Evolutionary conservation across 805 yeast species (phyloP).

Genomic region (Candida koratica): DNA sequence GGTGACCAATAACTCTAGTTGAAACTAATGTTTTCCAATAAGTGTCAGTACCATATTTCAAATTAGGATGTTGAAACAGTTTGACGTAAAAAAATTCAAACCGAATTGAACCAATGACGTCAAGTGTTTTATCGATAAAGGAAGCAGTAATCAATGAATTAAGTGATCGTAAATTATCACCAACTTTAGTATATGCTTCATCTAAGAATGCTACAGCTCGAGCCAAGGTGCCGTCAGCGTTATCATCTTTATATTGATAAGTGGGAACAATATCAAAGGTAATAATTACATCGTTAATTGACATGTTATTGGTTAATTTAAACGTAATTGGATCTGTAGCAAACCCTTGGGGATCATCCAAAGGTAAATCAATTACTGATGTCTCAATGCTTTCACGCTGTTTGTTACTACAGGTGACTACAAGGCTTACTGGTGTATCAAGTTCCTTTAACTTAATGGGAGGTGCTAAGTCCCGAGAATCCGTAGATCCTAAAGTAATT

Average conservation of each 20-base stretch:
- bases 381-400: slow-evolving; percentile 40
- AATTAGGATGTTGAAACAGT: slow-evolving; percentile 68
- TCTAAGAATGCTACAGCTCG: slow-evolving; percentile 76
- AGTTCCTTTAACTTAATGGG: slow-evolving; percentile 74
- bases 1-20: slow-evolving; percentile 90
- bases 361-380: slow-evolving; percentile 71
- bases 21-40: slow-evolving; percentile 90
- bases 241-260: slow-evolving; percentile 45
- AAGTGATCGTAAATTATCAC: slow-evolving; percentile 62
- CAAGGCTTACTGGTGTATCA: slow-evolving; percentile 81
- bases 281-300: slow-evolving; percentile 52
- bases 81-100: slow-evolving; percentile 71
- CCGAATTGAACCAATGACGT: slow-evolving; percentile 69
- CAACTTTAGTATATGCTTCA: slow-evolving; percentile 61
- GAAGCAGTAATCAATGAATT: slow-evolving; percentile 68
- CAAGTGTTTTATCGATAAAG: slow-evolving; percentile 68
- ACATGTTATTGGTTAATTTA: slow-evolving; percentile 45
- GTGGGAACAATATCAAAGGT: slow-evolving; percentile 90
- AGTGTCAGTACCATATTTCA: slow-evolving; percentile 66
- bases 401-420: slow-evolving; percentile 44
- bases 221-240: slow-evolving; percentile 45
- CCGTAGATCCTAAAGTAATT: slow-evolving; percentile 84
- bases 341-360: slow-evolving; percentile 69
- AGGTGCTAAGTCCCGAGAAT: slow-evolving; percentile 52
- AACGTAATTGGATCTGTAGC: slow-evolving; percentile 76